Percentiles rank a stretch among this genome's conserved stretches.
phyloP scores from a whole-genome alignment of 2,329 filamentous ascomycete species.

The Pseudonectria buxi region DNA sequence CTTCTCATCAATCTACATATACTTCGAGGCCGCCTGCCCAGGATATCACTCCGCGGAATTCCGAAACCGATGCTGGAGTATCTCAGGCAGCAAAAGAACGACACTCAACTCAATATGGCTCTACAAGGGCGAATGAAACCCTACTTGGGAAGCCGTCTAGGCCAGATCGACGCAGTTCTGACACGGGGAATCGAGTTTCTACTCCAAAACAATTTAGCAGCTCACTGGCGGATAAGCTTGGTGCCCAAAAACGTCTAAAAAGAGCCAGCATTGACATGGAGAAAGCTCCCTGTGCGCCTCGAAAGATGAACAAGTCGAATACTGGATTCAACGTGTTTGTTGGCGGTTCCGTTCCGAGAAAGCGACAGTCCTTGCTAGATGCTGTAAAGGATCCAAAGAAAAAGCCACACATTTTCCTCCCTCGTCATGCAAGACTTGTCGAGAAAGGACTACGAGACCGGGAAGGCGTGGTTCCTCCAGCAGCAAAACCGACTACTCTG shows the following conservation, averaged over 20 bases:
- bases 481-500: slow-evolving; percentile 24
- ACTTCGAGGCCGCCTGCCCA: too few relatives aligned
- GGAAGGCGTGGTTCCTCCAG: slow-evolving; percentile 33
- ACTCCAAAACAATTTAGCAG: neutral
- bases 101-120: too few relatives aligned
- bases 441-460: slow-evolving; percentile 37
- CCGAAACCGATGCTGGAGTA: too few relatives aligned
- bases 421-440: slow-evolving; percentile 32
- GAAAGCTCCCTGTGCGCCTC: too few relatives aligned
- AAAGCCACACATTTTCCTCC: slow-evolving; percentile 33
- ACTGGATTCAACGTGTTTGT: slow-evolving; percentile 40
- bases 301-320: slow-evolving; percentile 1
- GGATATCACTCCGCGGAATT: too few relatives aligned
- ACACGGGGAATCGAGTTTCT: too few relatives aligned
- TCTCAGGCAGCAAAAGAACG: too few relatives aligned
- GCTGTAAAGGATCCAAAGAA: slow-evolving; percentile 35
- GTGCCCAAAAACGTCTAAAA: neutral
- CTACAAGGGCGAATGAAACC: too few relatives aligned
- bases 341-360: slow-evolving; percentile 34
- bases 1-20: too few relatives aligned
- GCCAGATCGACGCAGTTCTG: too few relatives aligned
- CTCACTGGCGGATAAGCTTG: slow-evolving; percentile 4
- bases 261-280: neutral
- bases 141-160: too few relatives aligned
- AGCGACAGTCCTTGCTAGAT: slow-evolving; percentile 30